Base-by-base conservation (phyloP, 2,329 filamentous ascomycete species). In the Neonectria punicea region DNA sequence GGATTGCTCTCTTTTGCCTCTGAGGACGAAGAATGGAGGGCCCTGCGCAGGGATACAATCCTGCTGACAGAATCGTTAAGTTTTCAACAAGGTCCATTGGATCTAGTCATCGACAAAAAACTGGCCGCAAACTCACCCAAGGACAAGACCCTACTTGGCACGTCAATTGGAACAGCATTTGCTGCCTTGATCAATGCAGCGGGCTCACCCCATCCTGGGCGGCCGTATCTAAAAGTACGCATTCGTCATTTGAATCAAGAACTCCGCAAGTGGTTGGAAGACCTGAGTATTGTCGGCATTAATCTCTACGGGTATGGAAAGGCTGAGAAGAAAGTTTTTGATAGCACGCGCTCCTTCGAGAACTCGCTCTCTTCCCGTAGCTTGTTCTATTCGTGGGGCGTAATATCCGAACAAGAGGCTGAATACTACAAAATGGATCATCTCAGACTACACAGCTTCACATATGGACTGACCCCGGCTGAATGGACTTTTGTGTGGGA, bases 401-500 rank as follows among this genome's bases (percentile, higher is more conserved):
- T 4, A 22, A 22, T 4, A 22, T 3, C 22, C 22, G 9, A 34
- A 30, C 30, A 30, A 39, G 36, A n/a, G 5, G 36, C 7, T 8
- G 11, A 49, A 10, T 47, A 39, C 13, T 55, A 41, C 14, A 14
- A 43, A 5, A 2, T 41, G 7, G 10, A 4, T 22, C 20, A 16
- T 9, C 18, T 49, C 10, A 41, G 36, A 14, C 7, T 61, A 10
- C 18, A 43, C 6, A 47, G 14, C 7, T 54, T 61, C 20, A 36
- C 28, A 14, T 54, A 54, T 14, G 58, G 50, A 7, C 22, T 51
- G 9, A 55, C 2, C 13, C 58, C 43, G 11, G 4, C 5, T 7
- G 58, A 61, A 30, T 61, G 58, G 43, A 22, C 16, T 32, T 55
- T 55, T 36, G 8, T n/a, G 9, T 55, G 50, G 50, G 58, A 61